phyloP scores from a whole-genome alignment of 495 filamentous ascomycete species.

The Penicillium ochrochloron region DNA sequence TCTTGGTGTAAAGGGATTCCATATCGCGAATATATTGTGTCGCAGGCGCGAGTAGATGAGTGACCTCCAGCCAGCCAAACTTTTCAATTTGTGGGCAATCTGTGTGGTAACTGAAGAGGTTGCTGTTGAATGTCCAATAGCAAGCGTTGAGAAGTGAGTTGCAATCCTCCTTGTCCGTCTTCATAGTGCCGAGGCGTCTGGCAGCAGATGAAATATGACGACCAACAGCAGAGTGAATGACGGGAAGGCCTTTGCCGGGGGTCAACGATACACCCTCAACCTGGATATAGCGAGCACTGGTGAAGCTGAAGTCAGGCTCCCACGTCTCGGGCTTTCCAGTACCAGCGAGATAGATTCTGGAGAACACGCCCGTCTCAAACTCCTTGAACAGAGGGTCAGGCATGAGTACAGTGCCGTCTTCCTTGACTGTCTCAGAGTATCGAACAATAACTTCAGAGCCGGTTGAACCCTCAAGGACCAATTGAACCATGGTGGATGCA shows the following conservation, averaged over 20 bases:
- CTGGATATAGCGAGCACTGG: conserved; percentile 37
- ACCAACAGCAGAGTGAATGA: conserved; percentile 28
- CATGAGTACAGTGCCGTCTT: conserved; percentile 34
- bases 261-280: conserved; percentile 31
- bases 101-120: conserved; percentile 39
- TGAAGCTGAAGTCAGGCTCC: conserved; percentile 38
- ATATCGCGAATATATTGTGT: conserved; percentile 39
- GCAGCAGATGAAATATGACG: conserved; percentile 36
- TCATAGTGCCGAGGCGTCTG: conserved; percentile 29
- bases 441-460: conserved; percentile 34
- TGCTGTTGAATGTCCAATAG: conserved; percentile 35
- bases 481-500: conserved; percentile 29
- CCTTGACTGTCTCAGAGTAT: conserved; percentile 32
- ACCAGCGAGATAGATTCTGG: conserved; percentile 29
- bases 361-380: conserved; percentile 34
- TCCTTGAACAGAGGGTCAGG: conserved; percentile 39
- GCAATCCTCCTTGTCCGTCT: conserved; percentile 35
- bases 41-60: conserved; percentile 34
- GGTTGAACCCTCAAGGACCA: conserved; percentile 23
- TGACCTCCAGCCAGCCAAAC: conserved; percentile 39
- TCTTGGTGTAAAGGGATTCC: conserved; percentile 36
- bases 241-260: conserved; percentile 19
- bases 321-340: conserved; percentile 31
- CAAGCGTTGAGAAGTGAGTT: conserved; percentile 33
- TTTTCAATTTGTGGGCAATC: conserved; percentile 41